Evolutionary conservation across 2,329 filamentous ascomycete species (phyloP).

Genomic region (Bertia moriformis): DNA sequence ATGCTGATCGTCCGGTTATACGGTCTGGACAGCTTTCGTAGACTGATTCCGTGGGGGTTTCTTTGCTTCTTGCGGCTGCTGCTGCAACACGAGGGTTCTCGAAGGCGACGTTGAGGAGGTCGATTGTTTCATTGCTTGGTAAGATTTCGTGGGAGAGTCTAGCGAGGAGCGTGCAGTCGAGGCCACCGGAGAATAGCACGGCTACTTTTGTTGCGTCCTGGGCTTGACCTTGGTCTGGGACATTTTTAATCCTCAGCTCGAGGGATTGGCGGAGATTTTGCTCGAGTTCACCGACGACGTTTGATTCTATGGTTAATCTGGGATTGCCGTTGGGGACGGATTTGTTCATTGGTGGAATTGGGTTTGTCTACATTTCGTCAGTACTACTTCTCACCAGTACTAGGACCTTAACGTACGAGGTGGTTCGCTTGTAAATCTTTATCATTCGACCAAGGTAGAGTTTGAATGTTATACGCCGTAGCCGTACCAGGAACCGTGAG

Average conservation of each 20-base stretch:
- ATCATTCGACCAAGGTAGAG: not conserved
- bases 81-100: slow-evolving; percentile 71
- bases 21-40: slow-evolving; percentile 86
- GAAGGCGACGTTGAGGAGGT: slow-evolving; percentile 90
- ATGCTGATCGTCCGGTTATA: slow-evolving; percentile 67
- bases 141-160: slow-evolving; percentile 66
- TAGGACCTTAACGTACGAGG: not conserved
- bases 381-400: not conserved
- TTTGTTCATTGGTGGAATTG: not conserved
- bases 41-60: slow-evolving; percentile 6
- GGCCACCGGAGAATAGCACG: slow-evolving; percentile 80
- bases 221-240: slow-evolving; percentile 40
- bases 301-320: slow-evolving; percentile 22
- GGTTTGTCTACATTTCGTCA: not conserved
- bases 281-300: slow-evolving; percentile 36
- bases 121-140: slow-evolving; percentile 54
- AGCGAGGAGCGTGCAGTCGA: slow-evolving; percentile 83
- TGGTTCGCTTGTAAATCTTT: not conserved
- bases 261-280: slow-evolving; percentile 45
- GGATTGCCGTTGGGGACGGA: slow-evolving; percentile 17
- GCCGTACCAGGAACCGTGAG: slow-evolving; percentile 15
- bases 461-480: not conserved
- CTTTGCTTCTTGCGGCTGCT: slow-evolving; percentile 14
- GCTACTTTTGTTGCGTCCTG: slow-evolving; percentile 35
- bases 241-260: slow-evolving; percentile 44